Conservation (phyloP, 768 basidiomycete species). For the Trametes villosa region DNA sequence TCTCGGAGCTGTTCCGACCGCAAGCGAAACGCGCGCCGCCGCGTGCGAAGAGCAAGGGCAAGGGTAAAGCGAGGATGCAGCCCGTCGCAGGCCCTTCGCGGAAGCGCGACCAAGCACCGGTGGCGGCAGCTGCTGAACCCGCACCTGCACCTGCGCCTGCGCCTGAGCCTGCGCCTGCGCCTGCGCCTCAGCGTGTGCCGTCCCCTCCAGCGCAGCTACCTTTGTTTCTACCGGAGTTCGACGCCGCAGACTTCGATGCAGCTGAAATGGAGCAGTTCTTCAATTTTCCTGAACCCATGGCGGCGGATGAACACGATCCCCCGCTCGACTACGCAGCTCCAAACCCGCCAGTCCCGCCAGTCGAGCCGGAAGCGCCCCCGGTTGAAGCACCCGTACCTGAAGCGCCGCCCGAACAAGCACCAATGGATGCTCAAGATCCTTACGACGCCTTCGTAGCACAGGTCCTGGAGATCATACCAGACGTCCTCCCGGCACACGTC, state of each 20-base stretch:
- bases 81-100: constrained; percentile 18
- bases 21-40: not conserved
- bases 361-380: not conserved
- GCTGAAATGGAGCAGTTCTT: too few relatives aligned
- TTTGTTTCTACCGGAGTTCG: constrained; percentile 8
- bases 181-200: not conserved
- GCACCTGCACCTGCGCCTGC: not conserved
- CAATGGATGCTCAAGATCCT: not conserved
- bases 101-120: not conserved
- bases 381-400: not conserved
- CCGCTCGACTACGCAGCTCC: too few relatives aligned
- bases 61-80: constrained; percentile 8
- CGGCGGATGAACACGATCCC: not conserved
- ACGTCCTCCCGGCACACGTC: constrained; percentile 63
- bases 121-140: not conserved
- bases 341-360: not conserved
- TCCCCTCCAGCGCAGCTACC: not conserved
- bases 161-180: not conserved
- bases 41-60: too few relatives aligned
- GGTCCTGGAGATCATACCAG: constrained; percentile 71
- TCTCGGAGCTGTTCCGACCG: not conserved
- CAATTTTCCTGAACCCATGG: not conserved
- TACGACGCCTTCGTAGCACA: constrained; percentile 43
- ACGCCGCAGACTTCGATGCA: too few relatives aligned
- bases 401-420: not conserved